Percentiles rank a stretch among this genome's conserved stretches.
phyloP scores from a whole-genome alignment of 164 flowering plant species.

The Sextonia rubra region DNA sequence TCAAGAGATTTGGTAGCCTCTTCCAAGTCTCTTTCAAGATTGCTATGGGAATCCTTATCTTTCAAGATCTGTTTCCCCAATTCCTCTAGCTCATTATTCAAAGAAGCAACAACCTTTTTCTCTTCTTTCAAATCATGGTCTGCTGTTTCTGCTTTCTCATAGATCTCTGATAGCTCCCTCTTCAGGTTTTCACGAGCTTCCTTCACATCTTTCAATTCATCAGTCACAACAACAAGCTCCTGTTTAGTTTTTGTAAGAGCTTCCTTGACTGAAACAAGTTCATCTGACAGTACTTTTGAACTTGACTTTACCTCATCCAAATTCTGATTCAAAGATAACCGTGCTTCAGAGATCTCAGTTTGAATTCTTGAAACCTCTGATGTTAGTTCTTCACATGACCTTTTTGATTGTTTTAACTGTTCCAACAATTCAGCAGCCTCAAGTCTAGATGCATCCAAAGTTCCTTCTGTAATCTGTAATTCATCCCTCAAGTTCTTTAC shows the following conservation, averaged over 20 bases:
- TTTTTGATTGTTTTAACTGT: conserved; percentile 41
- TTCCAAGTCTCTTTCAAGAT: conserved; percentile 62
- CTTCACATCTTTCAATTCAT: conserved; percentile 32
- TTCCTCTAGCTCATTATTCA: conserved; percentile 47
- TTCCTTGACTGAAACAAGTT: conserved; percentile 42
- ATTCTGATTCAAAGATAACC: conserved; percentile 30
- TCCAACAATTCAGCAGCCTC: conserved; percentile 44
- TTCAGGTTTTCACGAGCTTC: conserved; percentile 42
- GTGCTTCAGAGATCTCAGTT: conserved; percentile 41
- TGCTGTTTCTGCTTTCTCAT: conserved; percentile 44
- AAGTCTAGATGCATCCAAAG: conserved; percentile 36
- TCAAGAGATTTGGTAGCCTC: conserved; percentile 74
- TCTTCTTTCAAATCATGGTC: conserved; percentile 55
- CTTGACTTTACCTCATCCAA: conserved; percentile 44
- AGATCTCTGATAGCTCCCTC: conserved; percentile 52
- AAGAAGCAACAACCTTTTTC: conserved; percentile 37
- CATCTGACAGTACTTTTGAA: conserved; percentile 38
- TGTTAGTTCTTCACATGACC: conserved; percentile 43
- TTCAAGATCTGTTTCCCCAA: conserved; percentile 49
- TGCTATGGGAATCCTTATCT: conserved; percentile 53
- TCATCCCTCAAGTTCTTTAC: conserved; percentile 45
- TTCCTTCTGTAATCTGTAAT: conserved; percentile 37
- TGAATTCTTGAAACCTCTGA: conserved; percentile 41
- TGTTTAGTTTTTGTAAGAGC: conserved; percentile 44
- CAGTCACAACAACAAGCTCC: conserved; percentile 37